Conservation (phyloP, 2,329 filamentous ascomycete genomes). For the Alternaria dauci region DNA sequence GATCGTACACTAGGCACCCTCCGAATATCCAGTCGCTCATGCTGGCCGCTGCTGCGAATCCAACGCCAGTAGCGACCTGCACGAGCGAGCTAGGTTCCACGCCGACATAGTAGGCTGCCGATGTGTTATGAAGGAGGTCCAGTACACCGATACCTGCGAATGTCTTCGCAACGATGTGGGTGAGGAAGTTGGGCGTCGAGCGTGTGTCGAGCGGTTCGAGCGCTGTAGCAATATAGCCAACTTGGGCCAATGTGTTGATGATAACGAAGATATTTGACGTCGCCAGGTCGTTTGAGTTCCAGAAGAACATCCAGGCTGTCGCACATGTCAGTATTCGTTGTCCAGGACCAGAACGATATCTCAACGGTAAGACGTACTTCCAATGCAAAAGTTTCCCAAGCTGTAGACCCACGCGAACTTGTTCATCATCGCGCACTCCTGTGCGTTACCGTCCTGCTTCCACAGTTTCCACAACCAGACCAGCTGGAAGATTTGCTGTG, state of each 20-base stretch:
- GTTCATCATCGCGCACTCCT: slow-evolving; percentile 60
- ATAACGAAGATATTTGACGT: slow-evolving; percentile 65
- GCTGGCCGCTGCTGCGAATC: slow-evolving; percentile 60
- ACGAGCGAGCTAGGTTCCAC: slow-evolving; percentile 57
- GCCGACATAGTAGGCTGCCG: slow-evolving; percentile 63
- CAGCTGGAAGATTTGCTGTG: slow-evolving; percentile 67
- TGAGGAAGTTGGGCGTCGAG: slow-evolving; percentile 63
- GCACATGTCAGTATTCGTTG: neutral
- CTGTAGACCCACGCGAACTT: slow-evolving; percentile 65
- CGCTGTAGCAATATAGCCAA: slow-evolving; percentile 62
- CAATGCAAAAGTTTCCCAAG: slow-evolving; percentile 67
- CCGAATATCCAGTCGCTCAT: slow-evolving; percentile 69
- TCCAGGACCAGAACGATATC: no score
- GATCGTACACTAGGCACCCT: slow-evolving; percentile 66
- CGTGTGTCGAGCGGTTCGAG: slow-evolving; percentile 60
- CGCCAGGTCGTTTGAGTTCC: slow-evolving; percentile 62
- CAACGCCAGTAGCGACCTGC: slow-evolving; percentile 63
- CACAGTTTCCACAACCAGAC: slow-evolving; percentile 66
- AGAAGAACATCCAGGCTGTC: slow-evolving; percentile 68
- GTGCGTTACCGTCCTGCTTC: slow-evolving; percentile 56
- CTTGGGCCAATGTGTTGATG: slow-evolving; percentile 63
- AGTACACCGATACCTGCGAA: slow-evolving; percentile 69
- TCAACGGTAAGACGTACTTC: slow-evolving; percentile 52
- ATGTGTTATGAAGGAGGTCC: slow-evolving; percentile 67
- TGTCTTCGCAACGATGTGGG: slow-evolving; percentile 66